A percentile compares a stretch with the other conserved stretches of the same genome.
Evolutionary conservation across 768 basidiomycete genomes (phyloP).

Genomic region (Calocera cornea): DNA sequence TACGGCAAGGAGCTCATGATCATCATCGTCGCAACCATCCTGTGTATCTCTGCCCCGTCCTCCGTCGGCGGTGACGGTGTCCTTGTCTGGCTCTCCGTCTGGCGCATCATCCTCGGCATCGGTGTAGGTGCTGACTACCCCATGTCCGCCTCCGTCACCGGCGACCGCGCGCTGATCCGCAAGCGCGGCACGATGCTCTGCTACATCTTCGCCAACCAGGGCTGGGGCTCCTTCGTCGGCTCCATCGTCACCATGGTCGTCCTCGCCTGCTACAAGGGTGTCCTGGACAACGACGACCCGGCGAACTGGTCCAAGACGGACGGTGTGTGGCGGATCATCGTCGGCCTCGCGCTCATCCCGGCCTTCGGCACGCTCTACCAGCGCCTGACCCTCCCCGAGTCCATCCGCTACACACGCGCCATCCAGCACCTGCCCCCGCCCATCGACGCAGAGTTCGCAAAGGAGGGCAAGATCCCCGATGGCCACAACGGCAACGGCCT

Average conservation of each 20-base stretch:
- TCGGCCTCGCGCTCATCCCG: conserved; percentile 63
- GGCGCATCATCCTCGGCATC: conserved; percentile 59
- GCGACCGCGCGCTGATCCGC: conserved; percentile 47
- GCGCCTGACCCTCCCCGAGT: conserved; percentile 59
- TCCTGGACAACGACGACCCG: conserved; percentile 46
- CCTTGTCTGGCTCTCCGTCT: conserved; percentile 50
- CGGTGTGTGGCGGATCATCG: conserved; percentile 61
- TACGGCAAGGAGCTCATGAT: conserved; percentile 71
- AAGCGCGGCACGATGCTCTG: conserved; percentile 62
- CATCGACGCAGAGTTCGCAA: conserved; percentile 3
- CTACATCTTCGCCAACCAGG: conserved; percentile 65
- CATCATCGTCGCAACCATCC: conserved; percentile 64
- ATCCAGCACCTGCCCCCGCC: conserved; percentile 27
- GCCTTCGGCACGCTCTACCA: conserved; percentile 64
- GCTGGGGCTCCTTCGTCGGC: conserved; percentile 61
- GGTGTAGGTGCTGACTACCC: conserved; percentile 74
- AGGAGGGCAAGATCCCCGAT: not conserved
- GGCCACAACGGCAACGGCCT: not conserved
- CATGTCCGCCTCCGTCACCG: conserved; percentile 48
- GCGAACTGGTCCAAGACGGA: conserved; percentile 44
- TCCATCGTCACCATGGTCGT: conserved; percentile 50
- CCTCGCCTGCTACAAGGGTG: conserved; percentile 45
- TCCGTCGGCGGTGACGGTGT: conserved; percentile 27
- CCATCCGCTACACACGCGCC: conserved; percentile 22
- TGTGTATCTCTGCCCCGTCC: conserved; percentile 53